Conservation (phyloP, 345 rosid genomes). For the Kandelia obovata region DNA sequence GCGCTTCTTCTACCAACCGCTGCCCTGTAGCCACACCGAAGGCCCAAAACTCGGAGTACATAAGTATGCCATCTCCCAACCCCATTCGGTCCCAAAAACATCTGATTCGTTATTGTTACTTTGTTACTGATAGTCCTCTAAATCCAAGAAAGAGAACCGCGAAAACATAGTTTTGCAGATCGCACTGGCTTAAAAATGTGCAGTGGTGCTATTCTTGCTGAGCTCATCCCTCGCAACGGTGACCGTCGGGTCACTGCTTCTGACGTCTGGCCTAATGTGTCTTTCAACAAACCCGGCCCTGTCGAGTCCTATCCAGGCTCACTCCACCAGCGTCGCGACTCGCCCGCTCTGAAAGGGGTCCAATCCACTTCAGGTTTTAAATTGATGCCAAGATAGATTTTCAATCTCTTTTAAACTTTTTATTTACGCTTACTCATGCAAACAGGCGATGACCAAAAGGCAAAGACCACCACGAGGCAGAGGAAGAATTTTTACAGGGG, state of each 20-base stretch:
- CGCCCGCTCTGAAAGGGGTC: constrained; percentile 24
- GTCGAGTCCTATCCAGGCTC: constrained; percentile 18
- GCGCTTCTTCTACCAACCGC: constrained; percentile 6
- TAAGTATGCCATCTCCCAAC: background rate
- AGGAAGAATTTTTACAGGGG: constrained; percentile 82
- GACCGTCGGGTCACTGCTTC: constrained; percentile 32
- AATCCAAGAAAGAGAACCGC: too few species aligned
- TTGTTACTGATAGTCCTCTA: too few species aligned
- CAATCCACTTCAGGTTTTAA: constrained; percentile 40
- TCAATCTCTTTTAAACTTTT: background rate
- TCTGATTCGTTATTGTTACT: background rate
- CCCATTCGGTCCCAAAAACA: background rate
- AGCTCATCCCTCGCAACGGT: constrained; percentile 43
- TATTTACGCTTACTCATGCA: constrained; percentile 12
- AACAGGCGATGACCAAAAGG: constrained; percentile 40
- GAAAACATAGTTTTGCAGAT: background rate
- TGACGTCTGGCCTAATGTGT: constrained; percentile 53
- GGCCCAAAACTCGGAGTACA: background rate
- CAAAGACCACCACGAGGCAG: constrained; percentile 50
- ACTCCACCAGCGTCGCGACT: background rate
- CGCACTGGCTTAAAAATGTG: constrained; percentile 39
- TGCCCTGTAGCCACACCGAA: background rate
- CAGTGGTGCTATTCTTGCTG: constrained; percentile 60
- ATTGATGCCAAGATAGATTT: background rate
- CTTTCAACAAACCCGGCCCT: constrained; percentile 20